Evolutionary conservation across 176 grass and related monocot species (phyloP), one percentile per base, ranked within the genome.

Genomic region (Carex pumila): DNA sequence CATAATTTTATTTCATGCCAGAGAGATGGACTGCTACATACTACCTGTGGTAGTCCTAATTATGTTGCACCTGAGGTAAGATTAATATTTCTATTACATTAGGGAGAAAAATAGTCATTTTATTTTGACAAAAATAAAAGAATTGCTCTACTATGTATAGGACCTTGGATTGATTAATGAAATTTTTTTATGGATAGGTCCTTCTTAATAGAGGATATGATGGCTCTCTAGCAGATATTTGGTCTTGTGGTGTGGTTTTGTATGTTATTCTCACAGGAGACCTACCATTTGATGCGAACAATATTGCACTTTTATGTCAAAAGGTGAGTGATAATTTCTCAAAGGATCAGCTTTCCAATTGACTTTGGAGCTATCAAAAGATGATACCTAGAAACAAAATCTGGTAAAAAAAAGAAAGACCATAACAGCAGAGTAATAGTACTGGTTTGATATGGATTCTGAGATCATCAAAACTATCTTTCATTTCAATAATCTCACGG

Each of bases 11-110:
- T 82, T 65, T 36, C 82, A 41, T 86, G 66, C 25, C 90, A 94
- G 95, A 95, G 92, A 80, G 96, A 99, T 76, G 93, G 93, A 79
- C 86, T 99, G 50, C 68, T 99, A 73, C 96, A 98, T 86, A 98
- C 96, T 47, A 95, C 89, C 62, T 98, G 96, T 67, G 96, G 93
- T 64, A 99, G 96, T 80, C 96, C 93, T 53, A 95, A 99, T 62
- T 99, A 95, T 84, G 89, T 95, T 86, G 96, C 93, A 18, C 96
- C 96, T 25, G 93, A 99, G 90, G 96, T 99, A 81, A 41, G 43
- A 72, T 65, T 64, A 86, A 29, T 54, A 34, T 66, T 53, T 64
- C 13, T 65, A 50, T 79, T 64, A 8, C 12, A 69, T 50, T 65
- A 53, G 3, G 4, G 47, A 54, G 12, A 19, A 22, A 67, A 39